These are phyloP conservation scores for Podosphaera leucotricha DNA, from an alignment of 2,329 filamentous ascomycete species.

Conservation along the genomic window DNA sequence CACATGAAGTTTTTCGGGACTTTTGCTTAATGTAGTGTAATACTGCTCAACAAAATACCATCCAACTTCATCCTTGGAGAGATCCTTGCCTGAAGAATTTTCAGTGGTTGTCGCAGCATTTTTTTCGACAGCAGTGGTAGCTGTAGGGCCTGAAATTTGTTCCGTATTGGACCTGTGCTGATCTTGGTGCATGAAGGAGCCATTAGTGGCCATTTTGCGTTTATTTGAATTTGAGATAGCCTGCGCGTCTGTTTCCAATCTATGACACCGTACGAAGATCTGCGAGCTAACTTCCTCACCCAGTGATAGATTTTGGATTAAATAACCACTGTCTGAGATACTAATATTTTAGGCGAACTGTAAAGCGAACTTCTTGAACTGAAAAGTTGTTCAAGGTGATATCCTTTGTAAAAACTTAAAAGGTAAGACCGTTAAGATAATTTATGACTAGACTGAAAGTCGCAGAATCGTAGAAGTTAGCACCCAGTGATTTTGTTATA, in stretches of 20 bases:
- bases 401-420: background rate
- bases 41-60: slow-evolving; percentile 99
- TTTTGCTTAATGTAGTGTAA: slow-evolving; percentile 92
- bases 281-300: background rate
- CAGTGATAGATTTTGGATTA: background rate
- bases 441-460: background rate
- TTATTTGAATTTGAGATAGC: background rate
- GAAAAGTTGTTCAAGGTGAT: background rate
- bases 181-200: slow-evolving; percentile 16
- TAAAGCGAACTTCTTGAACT: background rate
- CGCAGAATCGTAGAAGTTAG: background rate
- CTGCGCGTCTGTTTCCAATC: background rate
- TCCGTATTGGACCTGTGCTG: slow-evolving; percentile 15
- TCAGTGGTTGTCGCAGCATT: slow-evolving; percentile 9
- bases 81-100: slow-evolving; percentile 21
- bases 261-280: background rate
- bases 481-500: background rate
- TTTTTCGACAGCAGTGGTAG: slow-evolving; percentile 2
- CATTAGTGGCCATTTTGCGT: slow-evolving; percentile 16
- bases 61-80: slow-evolving; percentile 78
- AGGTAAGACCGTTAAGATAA: background rate
- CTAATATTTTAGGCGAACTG: background rate
- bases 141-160: slow-evolving; percentile 15
- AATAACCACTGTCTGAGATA: background rate
- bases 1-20: slow-evolving; percentile 74